phyloP scores from a whole-genome alignment of 345 rosid genomes.

The Sonneratia caseolaris region DNA sequence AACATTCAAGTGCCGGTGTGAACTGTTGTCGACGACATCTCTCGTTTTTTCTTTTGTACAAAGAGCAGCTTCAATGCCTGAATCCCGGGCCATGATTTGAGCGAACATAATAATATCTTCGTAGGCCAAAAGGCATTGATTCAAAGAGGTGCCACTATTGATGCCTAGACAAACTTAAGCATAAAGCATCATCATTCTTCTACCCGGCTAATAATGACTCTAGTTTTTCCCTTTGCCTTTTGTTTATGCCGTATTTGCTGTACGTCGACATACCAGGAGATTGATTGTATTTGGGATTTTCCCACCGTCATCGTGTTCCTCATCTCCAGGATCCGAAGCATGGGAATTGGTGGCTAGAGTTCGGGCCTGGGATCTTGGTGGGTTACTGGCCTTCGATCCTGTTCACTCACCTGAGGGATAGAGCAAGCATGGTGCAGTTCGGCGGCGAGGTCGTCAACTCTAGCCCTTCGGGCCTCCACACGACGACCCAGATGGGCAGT shows the following conservation, averaged over 20 bases:
- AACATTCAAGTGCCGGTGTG: too few relatives aligned
- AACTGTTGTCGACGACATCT: too few relatives aligned
- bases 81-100: background rate
- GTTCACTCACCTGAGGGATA: constrained; percentile 69
- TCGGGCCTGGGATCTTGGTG: constrained; percentile 77
- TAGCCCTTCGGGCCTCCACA: constrained; percentile 63
- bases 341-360: constrained; percentile 99
- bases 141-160: background rate
- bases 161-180: constrained; percentile 7
- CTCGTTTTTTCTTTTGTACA: too few relatives aligned
- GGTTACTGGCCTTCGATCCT: constrained; percentile 91
- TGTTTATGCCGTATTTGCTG: background rate
- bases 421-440: constrained; percentile 90
- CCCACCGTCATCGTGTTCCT: background rate
- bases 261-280: background rate
- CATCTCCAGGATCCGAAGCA: constrained; percentile 83
- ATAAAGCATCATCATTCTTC: constrained; percentile 6
- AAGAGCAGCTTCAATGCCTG: background rate
- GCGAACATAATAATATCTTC: background rate
- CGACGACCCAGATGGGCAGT: constrained; percentile 91
- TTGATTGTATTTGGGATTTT: background rate
- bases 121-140: background rate
- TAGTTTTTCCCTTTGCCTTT: background rate
- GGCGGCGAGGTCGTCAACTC: constrained; percentile 92
- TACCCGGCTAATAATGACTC: background rate